These are phyloP conservation scores for Phylloporus sp. DNA, from an alignment of 768 basidiomycete genomes.

Conservation along the genomic window DNA sequence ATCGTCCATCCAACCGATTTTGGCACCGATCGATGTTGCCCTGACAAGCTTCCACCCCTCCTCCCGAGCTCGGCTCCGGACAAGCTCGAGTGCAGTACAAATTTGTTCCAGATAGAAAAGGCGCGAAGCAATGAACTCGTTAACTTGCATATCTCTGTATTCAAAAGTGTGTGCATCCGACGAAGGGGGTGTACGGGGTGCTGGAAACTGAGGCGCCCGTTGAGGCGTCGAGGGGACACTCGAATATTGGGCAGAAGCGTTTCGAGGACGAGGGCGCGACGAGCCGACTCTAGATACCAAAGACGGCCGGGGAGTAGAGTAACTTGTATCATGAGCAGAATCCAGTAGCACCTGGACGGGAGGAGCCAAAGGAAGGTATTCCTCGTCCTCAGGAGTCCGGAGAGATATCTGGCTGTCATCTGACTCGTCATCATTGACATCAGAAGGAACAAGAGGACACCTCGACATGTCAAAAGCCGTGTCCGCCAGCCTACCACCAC, in stretches of 20 bases:
- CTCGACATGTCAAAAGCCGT: slow-evolving; percentile 18
- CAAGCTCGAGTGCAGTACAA: slow-evolving; percentile 36
- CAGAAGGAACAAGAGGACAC: slow-evolving; percentile 19
- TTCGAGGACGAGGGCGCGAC: slow-evolving; percentile 26
- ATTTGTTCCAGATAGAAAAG: slow-evolving; percentile 34
- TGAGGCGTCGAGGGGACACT: neutral
- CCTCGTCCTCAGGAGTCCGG: slow-evolving; percentile 26
- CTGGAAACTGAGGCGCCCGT: neutral
- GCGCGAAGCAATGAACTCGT: slow-evolving; percentile 16
- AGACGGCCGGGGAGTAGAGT: slow-evolving; percentile 1
- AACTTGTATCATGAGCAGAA: neutral
- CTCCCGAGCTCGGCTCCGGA: slow-evolving; percentile 39
- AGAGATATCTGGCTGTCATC: slow-evolving; percentile 24
- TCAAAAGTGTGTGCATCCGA: neutral
- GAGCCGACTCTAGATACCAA: slow-evolving; percentile 22
- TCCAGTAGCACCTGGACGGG: neutral
- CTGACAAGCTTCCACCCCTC: slow-evolving; percentile 37
- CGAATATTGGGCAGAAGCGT: slow-evolving; percentile 3
- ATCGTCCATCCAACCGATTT: slow-evolving; percentile 25
- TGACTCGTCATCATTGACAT: slow-evolving; percentile 28
- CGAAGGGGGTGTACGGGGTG: slow-evolving; percentile 5
- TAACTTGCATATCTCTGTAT: neutral
- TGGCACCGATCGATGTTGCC: slow-evolving; percentile 19
- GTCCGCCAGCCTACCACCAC: slow-evolving; percentile 4
- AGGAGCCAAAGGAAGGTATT: slow-evolving; percentile 8